Percentiles rank a stretch among this genome's conserved stretches.
phyloP scores from a whole-genome alignment of 2,329 filamentous ascomycete genomes.

The Talaromyces atroroseus region DNA sequence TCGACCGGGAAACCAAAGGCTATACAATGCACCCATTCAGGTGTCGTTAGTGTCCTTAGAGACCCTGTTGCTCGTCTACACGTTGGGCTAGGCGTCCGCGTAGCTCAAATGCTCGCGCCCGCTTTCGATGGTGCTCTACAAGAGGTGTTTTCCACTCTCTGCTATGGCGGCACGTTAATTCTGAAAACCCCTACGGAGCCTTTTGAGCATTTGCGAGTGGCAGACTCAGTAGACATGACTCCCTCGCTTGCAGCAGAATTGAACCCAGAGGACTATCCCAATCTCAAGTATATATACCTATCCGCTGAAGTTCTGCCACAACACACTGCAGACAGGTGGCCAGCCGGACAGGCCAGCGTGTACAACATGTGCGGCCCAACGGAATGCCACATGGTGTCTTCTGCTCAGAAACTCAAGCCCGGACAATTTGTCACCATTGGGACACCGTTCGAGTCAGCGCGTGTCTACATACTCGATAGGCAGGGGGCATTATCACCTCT shows the following conservation, averaged over 20 bases:
- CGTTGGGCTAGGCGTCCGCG: slow-evolving; percentile 18
- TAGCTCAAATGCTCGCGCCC: slow-evolving; percentile 38
- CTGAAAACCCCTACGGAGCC: slow-evolving; percentile 18
- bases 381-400: slow-evolving; percentile 35
- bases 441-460: slow-evolving; percentile 29
- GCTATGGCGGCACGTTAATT: slow-evolving; percentile 24
- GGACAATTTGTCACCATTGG: slow-evolving; percentile 33
- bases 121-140: slow-evolving; percentile 41
- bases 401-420: slow-evolving; percentile 25
- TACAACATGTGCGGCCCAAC: slow-evolving; percentile 46
- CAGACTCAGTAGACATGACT: slow-evolving; percentile 33
- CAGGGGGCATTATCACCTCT: slow-evolving; percentile 24
- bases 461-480: slow-evolving; percentile 41
- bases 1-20: slow-evolving; percentile 1
- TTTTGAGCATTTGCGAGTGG: slow-evolving; percentile 26
- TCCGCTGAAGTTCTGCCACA: slow-evolving; percentile 37
- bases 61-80: not conserved
- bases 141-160: slow-evolving; percentile 35
- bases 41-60: not conserved
- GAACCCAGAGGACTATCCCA: slow-evolving; percentile 27
- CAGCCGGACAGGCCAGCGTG: slow-evolving; percentile 17
- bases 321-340: slow-evolving; percentile 30
- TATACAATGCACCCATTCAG: not conserved
- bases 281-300: slow-evolving; percentile 27
- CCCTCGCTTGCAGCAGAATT: slow-evolving; percentile 34